phyloP scores from a whole-genome alignment of 176 grass and related monocot genomes.

The Eremochloa ophiuroides region DNA sequence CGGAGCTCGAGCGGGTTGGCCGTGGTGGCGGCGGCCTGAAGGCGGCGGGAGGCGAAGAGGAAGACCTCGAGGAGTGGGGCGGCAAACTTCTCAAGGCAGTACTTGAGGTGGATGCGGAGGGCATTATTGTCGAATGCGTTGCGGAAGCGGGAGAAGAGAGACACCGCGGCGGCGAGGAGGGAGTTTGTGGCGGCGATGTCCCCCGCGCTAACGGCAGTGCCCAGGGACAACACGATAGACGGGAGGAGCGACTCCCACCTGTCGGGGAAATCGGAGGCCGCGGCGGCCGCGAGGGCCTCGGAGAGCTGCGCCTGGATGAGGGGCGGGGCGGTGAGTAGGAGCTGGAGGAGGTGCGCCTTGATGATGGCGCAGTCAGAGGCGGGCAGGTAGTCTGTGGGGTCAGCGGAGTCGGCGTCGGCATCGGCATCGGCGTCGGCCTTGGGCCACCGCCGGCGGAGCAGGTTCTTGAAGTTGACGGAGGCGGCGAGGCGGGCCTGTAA shows the following conservation, averaged over 20 bases:
- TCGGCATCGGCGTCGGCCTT: constrained; percentile 36
- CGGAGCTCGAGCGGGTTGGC: constrained; percentile 47
- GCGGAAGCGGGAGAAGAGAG: constrained; percentile 86
- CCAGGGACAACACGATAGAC: constrained; percentile 63
- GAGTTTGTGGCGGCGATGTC: constrained; percentile 66
- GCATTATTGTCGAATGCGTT: constrained; percentile 75
- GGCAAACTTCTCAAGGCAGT: constrained; percentile 81
- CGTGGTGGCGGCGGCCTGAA: constrained; percentile 38
- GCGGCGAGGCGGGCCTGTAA: constrained; percentile 61
- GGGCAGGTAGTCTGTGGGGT: constrained; percentile 44
- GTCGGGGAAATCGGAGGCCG: constrained; percentile 69
- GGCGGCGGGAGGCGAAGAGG: constrained; percentile 60
- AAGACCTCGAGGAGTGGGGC: constrained; percentile 81
- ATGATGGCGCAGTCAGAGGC: constrained; percentile 57
- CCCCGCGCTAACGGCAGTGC: constrained; percentile 33
- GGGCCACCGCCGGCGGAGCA: constrained; percentile 67
- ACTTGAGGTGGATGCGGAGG: constrained; percentile 90
- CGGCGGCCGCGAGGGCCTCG: constrained; percentile 61
- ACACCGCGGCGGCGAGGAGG: constrained; percentile 58
- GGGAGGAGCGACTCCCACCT: constrained; percentile 81
- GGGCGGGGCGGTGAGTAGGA: constrained; percentile 66
- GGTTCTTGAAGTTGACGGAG: constrained; percentile 84
- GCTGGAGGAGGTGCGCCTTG: constrained; percentile 73
- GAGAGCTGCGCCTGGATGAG: constrained; percentile 85
- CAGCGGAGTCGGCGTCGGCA: constrained; percentile 19